Base-by-base conservation (phyloP, 495 filamentous ascomycete species). In the Xylaria flabelliformis region DNA sequence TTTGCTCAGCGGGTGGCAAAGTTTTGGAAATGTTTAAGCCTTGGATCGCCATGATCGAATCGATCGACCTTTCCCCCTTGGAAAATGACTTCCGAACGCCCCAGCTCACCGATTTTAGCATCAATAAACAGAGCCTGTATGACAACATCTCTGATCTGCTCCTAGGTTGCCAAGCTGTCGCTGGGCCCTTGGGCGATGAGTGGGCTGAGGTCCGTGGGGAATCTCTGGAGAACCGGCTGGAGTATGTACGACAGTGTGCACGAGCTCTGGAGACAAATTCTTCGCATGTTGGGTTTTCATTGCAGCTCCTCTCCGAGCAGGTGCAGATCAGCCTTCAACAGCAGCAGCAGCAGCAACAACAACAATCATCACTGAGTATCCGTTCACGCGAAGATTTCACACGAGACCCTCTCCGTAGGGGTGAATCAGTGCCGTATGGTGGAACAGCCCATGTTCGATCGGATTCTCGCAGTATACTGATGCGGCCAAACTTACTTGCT, bases 131-230 rank as follows among this genome's bases (percentile, higher is more conserved):
- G 78, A 90, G 90, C 71, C 82, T 97, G 42, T 98, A 98, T 79
- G 96, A 98, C 82, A 91, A 92, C 26, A 92, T 97, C 71, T 94
- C 93, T 55, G 96, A 99, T 77, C 87, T 99, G 56, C 82, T 98
- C 15, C 78, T 97, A 24, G 89, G 91, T 68, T 97, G 94, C 78
- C 95, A 98, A 80, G 89, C 90, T 9, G 90, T 98, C 13, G 91
- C 95, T 13, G 92, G 93, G 17, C 95, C 97, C 44, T 83, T 99
- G 39, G 92, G 91, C 13, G 96, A 99, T 78, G 96, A 99, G 80
- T 99, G 96, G 96, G 89, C 94, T 26, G 94, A 97, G 75, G 83
- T 92, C 15, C 90, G 95, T n/a, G 94, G 94, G 4, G 93, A 95
- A 76, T 92, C 95, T 19, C 85, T 99, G n/a, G 95, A 97, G 72